A percentile compares a stretch with the other conserved stretches of the same genome.
These are phyloP conservation scores for Xylaria venustula DNA, from an alignment of 495 filamentous ascomycete species.

Conservation along the genomic window DNA sequence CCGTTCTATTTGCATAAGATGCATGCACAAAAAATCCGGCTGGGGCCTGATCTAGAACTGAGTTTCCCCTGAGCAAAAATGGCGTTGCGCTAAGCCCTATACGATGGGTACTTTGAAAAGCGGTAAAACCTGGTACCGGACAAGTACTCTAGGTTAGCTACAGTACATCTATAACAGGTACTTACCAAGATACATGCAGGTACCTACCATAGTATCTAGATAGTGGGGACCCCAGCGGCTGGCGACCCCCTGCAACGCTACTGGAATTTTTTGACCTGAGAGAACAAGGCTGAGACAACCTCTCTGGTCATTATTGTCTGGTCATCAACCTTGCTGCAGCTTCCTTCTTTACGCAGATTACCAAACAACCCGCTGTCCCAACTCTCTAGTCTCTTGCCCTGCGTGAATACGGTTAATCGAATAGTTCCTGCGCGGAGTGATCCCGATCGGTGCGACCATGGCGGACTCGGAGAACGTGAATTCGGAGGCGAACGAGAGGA, in stretches of 20 bases:
- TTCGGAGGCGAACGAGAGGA: constrained; percentile 58
- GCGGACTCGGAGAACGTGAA: constrained; percentile 51
- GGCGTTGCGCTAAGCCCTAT: too few species aligned
- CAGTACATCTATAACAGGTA: too few species aligned
- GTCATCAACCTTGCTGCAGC: constrained; percentile 18
- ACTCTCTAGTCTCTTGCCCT: not conserved
- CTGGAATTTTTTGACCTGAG: constrained; percentile 25
- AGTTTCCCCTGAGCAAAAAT: too few species aligned
- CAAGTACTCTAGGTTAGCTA: too few species aligned
- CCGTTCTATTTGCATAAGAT: too few species aligned
- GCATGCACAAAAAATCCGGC: too few species aligned
- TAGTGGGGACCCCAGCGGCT: not conserved
- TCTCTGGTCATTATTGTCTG: constrained; percentile 6
- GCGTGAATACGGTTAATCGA: not conserved
- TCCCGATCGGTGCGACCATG: constrained; percentile 32
- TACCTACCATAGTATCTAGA: not conserved
- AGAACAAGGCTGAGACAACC: constrained; percentile 26
- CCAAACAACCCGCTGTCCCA: too few species aligned
- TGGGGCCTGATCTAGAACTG: too few species aligned
- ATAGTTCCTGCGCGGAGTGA: not conserved
- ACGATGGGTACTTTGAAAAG: too few species aligned
- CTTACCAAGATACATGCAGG: not conserved
- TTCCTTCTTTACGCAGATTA: not conserved
- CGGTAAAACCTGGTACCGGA: too few species aligned
- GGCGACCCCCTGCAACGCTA: constrained; percentile 7